Percentiles rank a stretch among this genome's conserved stretches.
Conservation (phyloP, 2,329 filamentous ascomycete genomes). For the Diplodia sapinea region DNA sequence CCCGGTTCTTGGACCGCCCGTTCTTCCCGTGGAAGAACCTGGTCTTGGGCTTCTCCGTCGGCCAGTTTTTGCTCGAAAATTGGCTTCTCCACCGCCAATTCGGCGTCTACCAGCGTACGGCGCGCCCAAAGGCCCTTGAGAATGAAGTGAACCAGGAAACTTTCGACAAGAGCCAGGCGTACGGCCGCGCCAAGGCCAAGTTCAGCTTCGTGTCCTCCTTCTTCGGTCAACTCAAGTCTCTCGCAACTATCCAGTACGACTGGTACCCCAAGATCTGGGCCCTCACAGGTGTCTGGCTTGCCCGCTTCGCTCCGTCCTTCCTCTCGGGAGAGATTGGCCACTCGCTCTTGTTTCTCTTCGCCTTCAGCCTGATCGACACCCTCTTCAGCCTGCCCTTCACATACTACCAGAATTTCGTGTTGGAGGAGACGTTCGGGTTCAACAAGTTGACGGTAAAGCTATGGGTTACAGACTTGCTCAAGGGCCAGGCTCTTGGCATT, state of each 20-base stretch:
- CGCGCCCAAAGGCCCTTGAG: constrained; percentile 82
- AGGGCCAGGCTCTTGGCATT: constrained; percentile 82
- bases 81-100: constrained; percentile 92
- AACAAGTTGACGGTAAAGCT: constrained; percentile 95
- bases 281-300: constrained; percentile 75
- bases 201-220: constrained; percentile 82
- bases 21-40: constrained; percentile 97
- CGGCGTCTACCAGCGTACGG: constrained; percentile 77
- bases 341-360: constrained; percentile 88
- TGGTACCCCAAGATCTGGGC: constrained; percentile 90
- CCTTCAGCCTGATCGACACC: constrained; percentile 83
- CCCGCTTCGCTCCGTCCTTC: constrained; percentile 73
- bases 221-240: constrained; percentile 85
- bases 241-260: constrained; percentile 88
- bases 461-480: constrained; percentile 89
- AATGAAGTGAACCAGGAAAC: constrained; percentile 88
- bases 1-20: constrained; percentile 85
- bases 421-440: constrained; percentile 97
- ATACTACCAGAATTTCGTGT: constrained; percentile 92
- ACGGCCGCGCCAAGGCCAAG: constrained; percentile 93
- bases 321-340: constrained; percentile 94
- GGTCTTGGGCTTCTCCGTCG: constrained; percentile 91
- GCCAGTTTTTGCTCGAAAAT: constrained; percentile 88
- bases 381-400: constrained; percentile 77
- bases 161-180: constrained; percentile 94